Evolutionary conservation across 371 early-diverging fungal species (phyloP).

Genomic region (Coemansia sp.): DNA sequence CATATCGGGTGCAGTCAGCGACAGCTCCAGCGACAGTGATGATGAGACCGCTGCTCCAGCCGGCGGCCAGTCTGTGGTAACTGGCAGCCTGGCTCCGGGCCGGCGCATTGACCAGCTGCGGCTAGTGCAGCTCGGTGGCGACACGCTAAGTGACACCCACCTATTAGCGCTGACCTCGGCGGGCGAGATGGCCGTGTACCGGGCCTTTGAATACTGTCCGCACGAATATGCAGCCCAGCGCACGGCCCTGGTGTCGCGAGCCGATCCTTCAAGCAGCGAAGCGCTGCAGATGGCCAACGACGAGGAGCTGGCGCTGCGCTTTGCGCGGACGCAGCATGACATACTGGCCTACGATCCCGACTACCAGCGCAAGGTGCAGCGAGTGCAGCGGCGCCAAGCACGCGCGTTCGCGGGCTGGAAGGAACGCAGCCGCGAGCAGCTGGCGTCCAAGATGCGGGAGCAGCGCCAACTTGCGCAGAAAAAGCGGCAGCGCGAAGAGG

Average conservation of each 20-base stretch:
- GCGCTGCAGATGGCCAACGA: constrained; percentile 4
- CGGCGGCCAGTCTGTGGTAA: background rate
- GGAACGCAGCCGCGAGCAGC: constrained; percentile 14
- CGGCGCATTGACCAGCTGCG: constrained; percentile 40
- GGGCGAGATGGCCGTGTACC: constrained; percentile 45
- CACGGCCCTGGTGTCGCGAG: background rate
- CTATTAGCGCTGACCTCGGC: constrained; percentile 31
- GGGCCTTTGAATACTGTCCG: constrained; percentile 34
- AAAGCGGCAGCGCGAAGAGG: constrained; percentile 26
- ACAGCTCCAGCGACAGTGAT: constrained; percentile 9
- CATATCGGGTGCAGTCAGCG: background rate
- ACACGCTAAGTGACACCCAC: constrained; percentile 22
- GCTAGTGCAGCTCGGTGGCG: constrained; percentile 43
- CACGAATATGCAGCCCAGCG: constrained; percentile 8
- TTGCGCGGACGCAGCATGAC: constrained; percentile 39
- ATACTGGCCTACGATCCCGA: constrained; percentile 43
- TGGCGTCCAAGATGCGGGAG: constrained; percentile 9
- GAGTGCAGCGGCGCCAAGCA: constrained; percentile 24
- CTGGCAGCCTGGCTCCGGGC: background rate
- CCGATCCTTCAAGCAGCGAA: background rate
- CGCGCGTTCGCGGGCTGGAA: constrained; percentile 27
- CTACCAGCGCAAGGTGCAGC: constrained; percentile 33
- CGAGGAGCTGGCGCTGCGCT: constrained; percentile 34
- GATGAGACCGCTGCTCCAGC: background rate
- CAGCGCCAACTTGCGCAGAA: constrained; percentile 15